Evolutionary conservation across 805 yeast genomes (phyloP).

Genomic region (Metschnikowia aberdeeniae): DNA sequence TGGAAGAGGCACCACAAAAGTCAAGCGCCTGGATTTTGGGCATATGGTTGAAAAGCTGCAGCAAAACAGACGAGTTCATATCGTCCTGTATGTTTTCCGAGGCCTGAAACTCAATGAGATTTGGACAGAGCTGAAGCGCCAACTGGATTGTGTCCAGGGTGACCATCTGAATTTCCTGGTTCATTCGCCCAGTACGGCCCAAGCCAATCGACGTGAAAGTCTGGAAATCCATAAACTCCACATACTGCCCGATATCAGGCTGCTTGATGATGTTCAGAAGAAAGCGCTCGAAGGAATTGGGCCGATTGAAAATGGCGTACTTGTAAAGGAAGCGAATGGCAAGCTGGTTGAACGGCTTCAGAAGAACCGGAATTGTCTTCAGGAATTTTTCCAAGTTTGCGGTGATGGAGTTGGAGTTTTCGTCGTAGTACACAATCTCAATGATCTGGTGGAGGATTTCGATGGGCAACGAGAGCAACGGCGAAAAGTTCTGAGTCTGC

Average conservation of each 20-base stretch:
- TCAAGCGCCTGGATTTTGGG: constrained; percentile 66
- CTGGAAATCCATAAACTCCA: constrained; percentile 77
- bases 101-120: constrained; percentile 73
- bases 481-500: constrained; percentile 14
- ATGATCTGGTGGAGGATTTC: constrained; percentile 54
- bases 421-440: constrained; percentile 53
- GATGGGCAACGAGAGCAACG: constrained; percentile 43
- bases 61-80: constrained; percentile 56
- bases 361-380: constrained; percentile 51
- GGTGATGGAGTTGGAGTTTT: constrained; percentile 48
- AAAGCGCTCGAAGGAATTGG: constrained; percentile 73
- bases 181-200: constrained; percentile 87
- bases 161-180: constrained; percentile 86
- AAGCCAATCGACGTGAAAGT: constrained; percentile 86
- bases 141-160: constrained; percentile 66
- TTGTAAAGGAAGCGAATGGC: constrained; percentile 57
- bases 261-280: constrained; percentile 47
- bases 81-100: constrained; percentile 85
- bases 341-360: constrained; percentile 54
- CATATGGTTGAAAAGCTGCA: constrained; percentile 50
- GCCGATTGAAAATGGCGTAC: constrained; percentile 72
- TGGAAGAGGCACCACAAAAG: constrained; percentile 83
- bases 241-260: constrained; percentile 52
- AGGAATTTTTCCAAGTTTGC: constrained; percentile 49
- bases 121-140: constrained; percentile 60